Base-by-base conservation (phyloP, 2,329 filamentous ascomycete species). In the Paecilomyces niveus region DNA sequence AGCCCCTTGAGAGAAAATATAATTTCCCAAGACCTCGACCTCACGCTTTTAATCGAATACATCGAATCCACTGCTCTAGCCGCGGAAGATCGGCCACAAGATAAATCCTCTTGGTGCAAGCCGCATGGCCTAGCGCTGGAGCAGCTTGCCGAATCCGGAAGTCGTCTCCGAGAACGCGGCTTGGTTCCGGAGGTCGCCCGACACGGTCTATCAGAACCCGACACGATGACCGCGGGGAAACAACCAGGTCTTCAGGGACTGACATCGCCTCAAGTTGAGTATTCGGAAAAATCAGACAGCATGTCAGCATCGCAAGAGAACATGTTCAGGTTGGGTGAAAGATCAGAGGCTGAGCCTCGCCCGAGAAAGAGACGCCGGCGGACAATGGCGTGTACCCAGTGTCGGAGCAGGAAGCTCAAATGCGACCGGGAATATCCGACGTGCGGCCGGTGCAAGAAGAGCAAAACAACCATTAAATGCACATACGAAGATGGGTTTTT, bases 381-480 rank as follows among this genome's bases (percentile, higher is more conserved):
- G 24, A 74, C 75, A 9, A 70, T 76, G 62, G 74, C 75, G 15
- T 78, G 75, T 61, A 70, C 70, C 18, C 74, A 73, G 35, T 78
- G 75, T 60, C 73, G 75, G 57, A 72, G 68, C 57, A 66, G 75
- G 53, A 78, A 78, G 61, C 64, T 77, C 33, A 74, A 72, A 59
- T 78, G 75, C 58, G 75, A 77, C 61, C 72, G 75, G 35, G 71
- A 72, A 33, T 76, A 74, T 67, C 75, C 75, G 9, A 67, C 68
- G 2, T 77, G 75, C 58, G 66, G 69, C 21, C 70, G 74, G 18
- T 77, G 75, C 58, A 59, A 67, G 45, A 76, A 76, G 60, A 70
- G 71, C 62, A 70, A 69, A 53, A 68, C 66, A 3, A 70, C 71
- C 29, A 64, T 59, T 51, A 67, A 70, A 56, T 76, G 74, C 59